A percentile compares a stretch with the other conserved stretches of the same genome.
These are phyloP conservation scores for Toxicodendron radicans DNA, from an alignment of 345 rosid species.

Conservation along the genomic window DNA sequence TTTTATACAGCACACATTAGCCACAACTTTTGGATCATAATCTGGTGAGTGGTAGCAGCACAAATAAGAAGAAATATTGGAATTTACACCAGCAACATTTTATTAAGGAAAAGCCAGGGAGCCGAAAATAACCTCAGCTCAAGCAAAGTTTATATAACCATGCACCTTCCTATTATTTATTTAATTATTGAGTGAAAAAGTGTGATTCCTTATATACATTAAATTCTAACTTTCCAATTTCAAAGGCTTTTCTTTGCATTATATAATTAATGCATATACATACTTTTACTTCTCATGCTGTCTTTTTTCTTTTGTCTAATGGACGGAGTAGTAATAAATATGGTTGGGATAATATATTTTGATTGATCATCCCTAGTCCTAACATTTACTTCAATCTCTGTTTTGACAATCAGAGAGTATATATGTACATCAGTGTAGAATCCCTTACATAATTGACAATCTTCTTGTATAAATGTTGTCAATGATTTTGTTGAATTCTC, in stretches of 20 bases:
- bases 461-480: not conserved
- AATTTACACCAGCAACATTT: not conserved
- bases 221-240: not conserved
- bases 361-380: no score
- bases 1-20: not conserved
- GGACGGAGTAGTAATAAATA: no score
- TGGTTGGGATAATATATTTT: no score
- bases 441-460: not conserved
- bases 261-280: no score
- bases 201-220: not conserved
- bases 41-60: not conserved
- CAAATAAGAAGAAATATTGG: not conserved
- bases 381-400: no score
- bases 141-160: not conserved
- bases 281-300: no score
- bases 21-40: not conserved
- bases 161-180: not conserved
- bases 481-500: not conserved
- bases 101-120: not conserved
- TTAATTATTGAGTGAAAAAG: slow-evolving; percentile 3
- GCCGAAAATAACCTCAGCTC: not conserved
- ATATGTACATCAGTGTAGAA: no score
- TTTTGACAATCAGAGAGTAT: no score
- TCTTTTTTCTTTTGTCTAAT: no score
- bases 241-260: no score